Percentiles rank a stretch among this genome's conserved stretches.
These are phyloP conservation scores for Fusarium nodosum DNA, from an alignment of 2,329 filamentous ascomycete species.

Conservation along the genomic window DNA sequence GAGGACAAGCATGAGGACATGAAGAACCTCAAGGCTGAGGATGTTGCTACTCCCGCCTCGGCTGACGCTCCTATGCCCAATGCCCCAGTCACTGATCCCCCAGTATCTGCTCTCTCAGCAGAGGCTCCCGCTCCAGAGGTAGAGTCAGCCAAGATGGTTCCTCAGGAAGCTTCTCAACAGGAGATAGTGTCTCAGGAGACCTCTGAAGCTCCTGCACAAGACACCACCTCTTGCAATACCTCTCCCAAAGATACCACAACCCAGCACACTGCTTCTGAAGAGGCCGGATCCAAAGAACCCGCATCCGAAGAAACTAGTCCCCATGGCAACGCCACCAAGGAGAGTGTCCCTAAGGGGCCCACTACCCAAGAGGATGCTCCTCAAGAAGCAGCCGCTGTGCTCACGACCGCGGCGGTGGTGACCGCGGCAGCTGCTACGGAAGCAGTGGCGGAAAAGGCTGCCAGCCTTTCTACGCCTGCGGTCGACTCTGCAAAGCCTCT, in stretches of 20 bases:
- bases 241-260: background rate
- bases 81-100: conserved; percentile 24
- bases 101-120: conserved; percentile 12
- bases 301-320: background rate
- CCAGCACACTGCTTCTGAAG: background rate
- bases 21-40: conserved; percentile 11
- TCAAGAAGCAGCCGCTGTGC: conserved; percentile 16
- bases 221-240: background rate
- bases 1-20: conserved; percentile 39
- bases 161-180: conserved; percentile 13
- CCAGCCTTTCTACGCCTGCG: conserved; percentile 4
- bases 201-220: conserved; percentile 3
- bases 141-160: conserved; percentile 10
- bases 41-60: conserved; percentile 21
- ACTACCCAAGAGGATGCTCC: conserved; percentile 2
- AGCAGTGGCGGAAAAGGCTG: conserved; percentile 24
- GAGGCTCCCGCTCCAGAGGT: conserved; percentile 12
- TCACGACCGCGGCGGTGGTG: conserved; percentile 26
- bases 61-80: conserved; percentile 23
- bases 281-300: background rate
- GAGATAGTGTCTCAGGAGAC: conserved; percentile 1
- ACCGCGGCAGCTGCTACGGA: conserved; percentile 28
- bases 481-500: conserved; percentile 5
- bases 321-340: background rate
- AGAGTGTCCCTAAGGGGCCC: background rate